Conservation (phyloP, 306 rosid genomes). For the Boehmeria nivea region DNA sequence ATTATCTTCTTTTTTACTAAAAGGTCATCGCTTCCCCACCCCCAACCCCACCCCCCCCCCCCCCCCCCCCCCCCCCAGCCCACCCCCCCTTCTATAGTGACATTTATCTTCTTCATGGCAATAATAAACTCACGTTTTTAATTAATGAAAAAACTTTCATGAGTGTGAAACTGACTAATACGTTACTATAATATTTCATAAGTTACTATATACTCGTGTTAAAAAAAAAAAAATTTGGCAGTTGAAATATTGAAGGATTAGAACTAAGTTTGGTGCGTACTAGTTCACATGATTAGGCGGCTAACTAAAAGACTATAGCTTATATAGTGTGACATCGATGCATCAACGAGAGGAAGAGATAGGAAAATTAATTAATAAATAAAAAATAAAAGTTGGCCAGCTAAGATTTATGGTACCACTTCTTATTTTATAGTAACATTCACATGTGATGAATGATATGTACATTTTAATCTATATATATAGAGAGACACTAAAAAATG, state of each 20-base stretch:
- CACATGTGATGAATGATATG: slow-evolving; percentile 11
- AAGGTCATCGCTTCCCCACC: too few species aligned
- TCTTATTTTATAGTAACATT: slow-evolving; percentile 13
- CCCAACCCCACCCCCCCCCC: too few species aligned
- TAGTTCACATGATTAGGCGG: slow-evolving; percentile 16
- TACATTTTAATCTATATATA: not conserved
- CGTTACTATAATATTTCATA: not conserved
- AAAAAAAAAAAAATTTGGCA: not conserved
- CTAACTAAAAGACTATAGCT: slow-evolving; percentile 5
- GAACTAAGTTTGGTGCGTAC: not conserved
- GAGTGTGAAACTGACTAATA: too few species aligned
- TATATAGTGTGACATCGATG: slow-evolving; percentile 10
- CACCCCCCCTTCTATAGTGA: too few species aligned
- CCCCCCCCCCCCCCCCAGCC: too few species aligned
- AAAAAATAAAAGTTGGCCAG: slow-evolving; percentile 10
- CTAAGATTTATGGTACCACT: slow-evolving; percentile 1
- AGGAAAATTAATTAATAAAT: not conserved
- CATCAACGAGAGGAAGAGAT: not conserved
- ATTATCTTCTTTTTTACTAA: too few species aligned
- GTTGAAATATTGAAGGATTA: not conserved
- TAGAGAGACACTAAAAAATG: not conserved
- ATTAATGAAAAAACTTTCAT: not conserved
- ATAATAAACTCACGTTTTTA: not conserved
- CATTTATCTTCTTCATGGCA: slow-evolving; percentile 2
- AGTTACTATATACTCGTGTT: not conserved